phyloP scores from a whole-genome alignment of 768 basidiomycete species.

The Boletus tomentosulus region DNA sequence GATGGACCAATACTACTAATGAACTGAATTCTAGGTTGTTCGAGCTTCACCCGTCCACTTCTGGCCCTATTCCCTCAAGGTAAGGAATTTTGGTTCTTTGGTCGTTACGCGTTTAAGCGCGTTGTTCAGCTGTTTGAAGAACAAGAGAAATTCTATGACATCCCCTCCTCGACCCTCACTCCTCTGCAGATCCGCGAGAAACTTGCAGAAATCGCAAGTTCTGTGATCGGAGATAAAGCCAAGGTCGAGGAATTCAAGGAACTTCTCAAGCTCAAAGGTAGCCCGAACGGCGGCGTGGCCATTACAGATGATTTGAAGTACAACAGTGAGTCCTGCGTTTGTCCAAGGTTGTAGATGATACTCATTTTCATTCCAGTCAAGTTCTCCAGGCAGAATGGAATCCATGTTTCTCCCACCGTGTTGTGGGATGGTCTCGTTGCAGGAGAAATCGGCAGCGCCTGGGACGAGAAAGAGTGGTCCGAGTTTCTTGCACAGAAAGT shows the following conservation, averaged over 20 bases:
- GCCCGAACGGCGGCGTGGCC: conserved; percentile 75
- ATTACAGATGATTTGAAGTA: conserved; percentile 89
- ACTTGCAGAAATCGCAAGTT: conserved; percentile 55
- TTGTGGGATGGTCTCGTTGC: conserved; percentile 75
- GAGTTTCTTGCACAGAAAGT: conserved; percentile 67
- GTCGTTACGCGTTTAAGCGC: neutral
- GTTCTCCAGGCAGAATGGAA: conserved; percentile 83
- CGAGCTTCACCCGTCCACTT: conserved; percentile 71
- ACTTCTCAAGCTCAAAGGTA: conserved; percentile 55
- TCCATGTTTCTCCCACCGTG: conserved; percentile 86
- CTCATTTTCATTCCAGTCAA: conserved; percentile 55
- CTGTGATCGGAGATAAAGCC: conserved; percentile 44
- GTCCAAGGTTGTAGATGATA: neutral
- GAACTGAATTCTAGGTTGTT: conserved; percentile 45
- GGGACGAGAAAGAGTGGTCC: conserved; percentile 79
- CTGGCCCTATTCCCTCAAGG: conserved; percentile 71
- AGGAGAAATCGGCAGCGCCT: conserved; percentile 72
- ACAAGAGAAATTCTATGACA: conserved; percentile 79
- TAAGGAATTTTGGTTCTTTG: conserved; percentile 29
- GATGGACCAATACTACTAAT: neutral
- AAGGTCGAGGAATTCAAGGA: conserved; percentile 55
- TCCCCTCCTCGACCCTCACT: conserved; percentile 61
- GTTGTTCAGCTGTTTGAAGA: conserved; percentile 63
- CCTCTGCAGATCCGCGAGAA: conserved; percentile 71
- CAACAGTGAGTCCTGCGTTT: conserved; percentile 51